Evolutionary conservation across 805 yeast species (phyloP).

Genomic region (Nakazawaea ernobii): DNA sequence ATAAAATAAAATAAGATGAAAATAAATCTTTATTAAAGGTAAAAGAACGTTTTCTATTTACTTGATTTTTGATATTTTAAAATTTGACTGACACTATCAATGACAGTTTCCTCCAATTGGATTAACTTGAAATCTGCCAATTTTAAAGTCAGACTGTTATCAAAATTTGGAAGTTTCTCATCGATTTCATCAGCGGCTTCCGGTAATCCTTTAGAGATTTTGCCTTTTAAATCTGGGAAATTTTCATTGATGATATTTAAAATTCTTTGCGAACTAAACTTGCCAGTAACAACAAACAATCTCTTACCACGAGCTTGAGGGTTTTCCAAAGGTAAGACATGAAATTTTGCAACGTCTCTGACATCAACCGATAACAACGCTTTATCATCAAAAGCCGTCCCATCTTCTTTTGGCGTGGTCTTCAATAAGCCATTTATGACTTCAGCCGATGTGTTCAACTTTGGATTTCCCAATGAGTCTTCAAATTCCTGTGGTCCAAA

Average conservation of each 20-base stretch:
- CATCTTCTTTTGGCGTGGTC: conserved; percentile 13
- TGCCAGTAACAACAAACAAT: not conserved
- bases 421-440: conserved; percentile 20
- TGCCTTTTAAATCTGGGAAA: conserved; percentile 29
- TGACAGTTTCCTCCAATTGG: conserved; percentile 5
- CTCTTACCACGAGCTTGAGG: conserved; percentile 7
- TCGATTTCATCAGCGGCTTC: conserved; percentile 18
- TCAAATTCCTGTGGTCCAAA: conserved; percentile 35
- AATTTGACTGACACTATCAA: conserved; percentile 11
- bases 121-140: conserved; percentile 8
- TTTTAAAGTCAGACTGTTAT: not conserved
- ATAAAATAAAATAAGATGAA: too few species aligned
- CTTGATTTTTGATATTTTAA: not conserved
- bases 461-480: not conserved
- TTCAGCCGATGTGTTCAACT: conserved; percentile 28
- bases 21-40: too few species aligned
- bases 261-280: conserved; percentile 19
- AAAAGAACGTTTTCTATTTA: too few species aligned
- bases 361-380: conserved; percentile 39
- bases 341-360: conserved; percentile 58
- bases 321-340: conserved; percentile 27
- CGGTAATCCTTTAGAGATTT: conserved; percentile 31
- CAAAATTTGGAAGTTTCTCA: not conserved
- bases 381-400: conserved; percentile 11
- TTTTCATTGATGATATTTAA: conserved; percentile 27